phyloP scores from a whole-genome alignment of 306 rosid genomes.

The Canavalia ensiformis region DNA sequence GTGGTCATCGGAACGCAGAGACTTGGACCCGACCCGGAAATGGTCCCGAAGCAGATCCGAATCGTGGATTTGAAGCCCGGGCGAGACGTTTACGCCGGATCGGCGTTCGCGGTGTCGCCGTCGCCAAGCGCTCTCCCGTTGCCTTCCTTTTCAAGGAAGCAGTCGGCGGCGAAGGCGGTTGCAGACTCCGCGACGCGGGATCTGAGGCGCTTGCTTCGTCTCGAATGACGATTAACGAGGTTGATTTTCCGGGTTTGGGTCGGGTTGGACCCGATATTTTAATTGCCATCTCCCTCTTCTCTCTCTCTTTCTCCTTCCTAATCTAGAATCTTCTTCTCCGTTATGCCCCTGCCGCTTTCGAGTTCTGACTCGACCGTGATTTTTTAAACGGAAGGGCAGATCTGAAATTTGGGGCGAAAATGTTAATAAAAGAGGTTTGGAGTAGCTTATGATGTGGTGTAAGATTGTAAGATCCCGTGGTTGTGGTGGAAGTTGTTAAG shows the following conservation, averaged over 20 bases:
- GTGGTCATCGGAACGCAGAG: slow-evolving; percentile 64
- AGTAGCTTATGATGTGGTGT: background rate
- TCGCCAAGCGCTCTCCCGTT: slow-evolving; percentile 86
- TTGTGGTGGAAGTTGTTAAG: slow-evolving; percentile 30
- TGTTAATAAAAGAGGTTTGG: slow-evolving; percentile 40
- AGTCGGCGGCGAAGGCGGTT: slow-evolving; percentile 40
- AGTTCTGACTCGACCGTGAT: slow-evolving; percentile 64
- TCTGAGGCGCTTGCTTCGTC: slow-evolving; percentile 86
- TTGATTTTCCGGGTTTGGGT: background rate
- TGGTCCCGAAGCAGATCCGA: slow-evolving; percentile 60
- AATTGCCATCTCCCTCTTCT: background rate
- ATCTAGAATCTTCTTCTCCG: slow-evolving; percentile 46
- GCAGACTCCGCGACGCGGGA: slow-evolving; percentile 88
- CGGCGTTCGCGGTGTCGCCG: slow-evolving; percentile 83
- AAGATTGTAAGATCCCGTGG: slow-evolving; percentile 10
- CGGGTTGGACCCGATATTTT: slow-evolving; percentile 7
- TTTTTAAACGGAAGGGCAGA: slow-evolving; percentile 81
- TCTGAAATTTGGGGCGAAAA: slow-evolving; percentile 58
- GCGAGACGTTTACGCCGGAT: slow-evolving; percentile 79
- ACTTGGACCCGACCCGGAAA: slow-evolving; percentile 65
- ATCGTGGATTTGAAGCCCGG: slow-evolving; percentile 49
- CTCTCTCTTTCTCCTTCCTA: background rate
- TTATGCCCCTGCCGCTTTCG: slow-evolving; percentile 43
- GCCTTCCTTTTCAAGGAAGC: slow-evolving; percentile 81
- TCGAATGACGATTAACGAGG: slow-evolving; percentile 51